Base-by-base conservation (phyloP, 345 rosid species). In the Aquilaria malaccensis region DNA sequence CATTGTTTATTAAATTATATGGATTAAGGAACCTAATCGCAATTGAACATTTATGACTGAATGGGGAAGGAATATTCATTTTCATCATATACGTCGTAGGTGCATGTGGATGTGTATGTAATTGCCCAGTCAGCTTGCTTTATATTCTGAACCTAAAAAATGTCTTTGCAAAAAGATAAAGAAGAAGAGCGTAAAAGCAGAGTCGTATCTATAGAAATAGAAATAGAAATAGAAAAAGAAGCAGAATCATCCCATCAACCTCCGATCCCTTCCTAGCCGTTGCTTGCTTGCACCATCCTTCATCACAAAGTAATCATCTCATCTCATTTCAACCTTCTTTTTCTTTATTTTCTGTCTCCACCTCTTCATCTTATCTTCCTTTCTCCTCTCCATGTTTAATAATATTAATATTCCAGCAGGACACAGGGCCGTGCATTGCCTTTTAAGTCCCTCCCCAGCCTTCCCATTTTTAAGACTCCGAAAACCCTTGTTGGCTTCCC, bases 241-340 rank as follows among this genome's bases (percentile, higher is more conserved):
- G 22, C 22, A 22, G 22, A 22, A 22, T 22, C 22, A 22, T 22
- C 22, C 22, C 22, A 22, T 22, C 22, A 22, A 0, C 22, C 22
- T 22, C 22, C 22, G 22, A 22, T 22, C 22, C 22, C 22, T 22
- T 22, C 22, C 22, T 22, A 22, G 22, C 22, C 22, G 1, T 22
- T 22, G 22, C 22, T 22, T 22, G 22, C 22, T 51, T 50, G 61
- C 64, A 45, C 61, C 13, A 71, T 75, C 67, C 91, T 79, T 81
- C 77, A 50, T 71, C 48, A 76, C 85, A 86, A 88, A 84, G 96
- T 48, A 82, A 37, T 75, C 71, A 49, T 58, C 67, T 73, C 47
- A 14, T 13, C 41, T 37, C 49, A 14, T 13, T 33, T 37, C 49
- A 37, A 29, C 55, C 46, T 56, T 61, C 52, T 37, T 63, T 70